Evolutionary conservation across 306 rosid genomes (phyloP), one percentile per base, ranked within the genome.

Genomic region (Malus orientalis): DNA sequence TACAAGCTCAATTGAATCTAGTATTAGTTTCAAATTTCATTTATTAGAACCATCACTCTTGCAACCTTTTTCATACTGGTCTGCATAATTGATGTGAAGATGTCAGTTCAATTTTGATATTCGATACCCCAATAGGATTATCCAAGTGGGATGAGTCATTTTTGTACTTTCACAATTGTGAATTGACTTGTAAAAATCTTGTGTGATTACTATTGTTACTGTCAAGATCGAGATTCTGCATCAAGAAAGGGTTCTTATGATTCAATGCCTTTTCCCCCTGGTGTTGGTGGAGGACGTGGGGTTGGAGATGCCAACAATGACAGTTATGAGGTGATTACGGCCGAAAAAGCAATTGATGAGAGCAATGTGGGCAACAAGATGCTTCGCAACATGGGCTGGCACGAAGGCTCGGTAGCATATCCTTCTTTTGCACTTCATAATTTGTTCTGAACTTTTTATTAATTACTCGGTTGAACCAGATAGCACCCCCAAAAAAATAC

Each of bases 321-420:
- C 79, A 88, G 89, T 71, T 95, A 72, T 5, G 97, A 95, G 84
- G 96, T 95, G 78, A 95, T 95, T 64, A 84, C 98, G 5, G 86
- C 93, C 44, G 97, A 95, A 66, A 95, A 85, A 89, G 98, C 97
- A 73, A 92, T 95, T 70, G 97, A 92, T 80, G 98, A 95, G 80
- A 88, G 67, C 81, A 95, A 95, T 79, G 97, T 95, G 60, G 98
- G 98, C 85, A 95, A 95, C 80, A 85, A 97, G 85, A 95, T 95
- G 98, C 98, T 95, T 82, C 98, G 98, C 90, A 95, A 77, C 92
- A 95, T 95, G 98, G 98, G 98, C 74, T 95, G 98, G 98, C 98
- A 95, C 19, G 97, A 95, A 88, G 98, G 98, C 90, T 88, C 83
- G 98, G 98, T 95, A 95, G 80, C 85, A 53, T 78, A 84, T 87